Percentiles rank a stretch among this genome's conserved stretches.
Evolutionary conservation across 2,329 filamentous ascomycete species (phyloP).

Genomic region (Penicillium brasilianum): DNA sequence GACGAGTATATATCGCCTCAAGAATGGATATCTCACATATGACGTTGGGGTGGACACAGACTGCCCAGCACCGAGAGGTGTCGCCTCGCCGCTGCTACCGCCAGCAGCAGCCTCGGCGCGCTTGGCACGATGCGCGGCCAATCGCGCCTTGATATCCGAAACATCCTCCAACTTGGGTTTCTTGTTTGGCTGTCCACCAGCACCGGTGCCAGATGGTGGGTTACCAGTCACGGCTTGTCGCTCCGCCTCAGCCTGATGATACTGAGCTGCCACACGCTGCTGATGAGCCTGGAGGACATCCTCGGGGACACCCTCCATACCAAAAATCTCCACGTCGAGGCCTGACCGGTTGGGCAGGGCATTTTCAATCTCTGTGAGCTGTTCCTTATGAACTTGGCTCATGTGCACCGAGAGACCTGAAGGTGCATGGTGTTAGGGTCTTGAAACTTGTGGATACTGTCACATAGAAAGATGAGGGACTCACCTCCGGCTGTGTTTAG

Average conservation of each 20-base stretch:
- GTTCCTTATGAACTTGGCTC: constrained; percentile 98
- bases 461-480: constrained; percentile 32
- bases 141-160: constrained; percentile 77
- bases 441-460: neutral
- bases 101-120: constrained; percentile 64
- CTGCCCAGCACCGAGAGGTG: constrained; percentile 56
- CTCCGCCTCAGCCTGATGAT: constrained; percentile 83
- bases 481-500: constrained; percentile 93
- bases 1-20: neutral
- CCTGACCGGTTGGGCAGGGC: constrained; percentile 83
- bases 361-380: constrained; percentile 85
- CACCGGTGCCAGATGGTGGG: constrained; percentile 67
- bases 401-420: constrained; percentile 91
- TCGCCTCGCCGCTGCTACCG: constrained; percentile 62
- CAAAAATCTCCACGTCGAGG: constrained; percentile 94
- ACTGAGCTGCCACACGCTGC: constrained; percentile 82
- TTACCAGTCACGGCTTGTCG: constrained; percentile 83
- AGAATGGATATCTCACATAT: constrained; percentile 62
- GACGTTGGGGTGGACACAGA: constrained; percentile 57
- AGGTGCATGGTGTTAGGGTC: constrained; percentile 10
- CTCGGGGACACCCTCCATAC: constrained; percentile 94
- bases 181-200: constrained; percentile 57
- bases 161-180: constrained; percentile 74
- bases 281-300: constrained; percentile 83
- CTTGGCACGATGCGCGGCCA: constrained; percentile 76